These are phyloP conservation scores for Ilyonectria sp. DNA, from an alignment of 2,329 filamentous ascomycete species.

Conservation along the genomic window DNA sequence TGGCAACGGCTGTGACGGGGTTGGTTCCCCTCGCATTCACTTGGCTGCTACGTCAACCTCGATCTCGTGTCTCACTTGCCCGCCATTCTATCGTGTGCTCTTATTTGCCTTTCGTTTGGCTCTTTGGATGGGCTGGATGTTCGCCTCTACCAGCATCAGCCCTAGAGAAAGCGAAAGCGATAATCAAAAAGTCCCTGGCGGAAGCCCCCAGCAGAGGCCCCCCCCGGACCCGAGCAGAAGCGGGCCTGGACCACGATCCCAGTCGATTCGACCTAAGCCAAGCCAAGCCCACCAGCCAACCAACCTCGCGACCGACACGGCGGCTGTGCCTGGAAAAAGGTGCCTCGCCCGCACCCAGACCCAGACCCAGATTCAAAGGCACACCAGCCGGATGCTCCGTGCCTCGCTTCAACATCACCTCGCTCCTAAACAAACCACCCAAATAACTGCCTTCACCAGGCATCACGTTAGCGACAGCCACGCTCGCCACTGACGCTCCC, in stretches of 20 bases:
- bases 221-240: slow-evolving; percentile 12
- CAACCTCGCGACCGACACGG: slow-evolving; percentile 44
- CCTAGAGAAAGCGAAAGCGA: neutral
- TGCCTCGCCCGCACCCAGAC: slow-evolving; percentile 31
- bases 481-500: slow-evolving; percentile 13
- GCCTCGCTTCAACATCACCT: slow-evolving; percentile 20
- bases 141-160: neutral
- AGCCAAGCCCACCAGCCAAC: slow-evolving; percentile 40
- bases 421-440: neutral
- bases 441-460: neutral
- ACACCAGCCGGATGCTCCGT: slow-evolving; percentile 21
- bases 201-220: neutral
- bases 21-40: slow-evolving; percentile 3
- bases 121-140: neutral
- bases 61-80: neutral
- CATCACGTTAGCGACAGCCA: slow-evolving; percentile 11
- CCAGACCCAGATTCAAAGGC: slow-evolving; percentile 17
- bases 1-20: slow-evolving; percentile 27
- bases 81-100: neutral
- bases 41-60: neutral
- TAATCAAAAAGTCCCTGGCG: neutral
- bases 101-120: neutral
- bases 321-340: slow-evolving; percentile 46
- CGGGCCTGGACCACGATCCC: slow-evolving; percentile 32
- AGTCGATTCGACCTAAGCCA: slow-evolving; percentile 24